Base-by-base conservation (phyloP, 2,329 filamentous ascomycete species). In the Hypoxylon sp. region DNA sequence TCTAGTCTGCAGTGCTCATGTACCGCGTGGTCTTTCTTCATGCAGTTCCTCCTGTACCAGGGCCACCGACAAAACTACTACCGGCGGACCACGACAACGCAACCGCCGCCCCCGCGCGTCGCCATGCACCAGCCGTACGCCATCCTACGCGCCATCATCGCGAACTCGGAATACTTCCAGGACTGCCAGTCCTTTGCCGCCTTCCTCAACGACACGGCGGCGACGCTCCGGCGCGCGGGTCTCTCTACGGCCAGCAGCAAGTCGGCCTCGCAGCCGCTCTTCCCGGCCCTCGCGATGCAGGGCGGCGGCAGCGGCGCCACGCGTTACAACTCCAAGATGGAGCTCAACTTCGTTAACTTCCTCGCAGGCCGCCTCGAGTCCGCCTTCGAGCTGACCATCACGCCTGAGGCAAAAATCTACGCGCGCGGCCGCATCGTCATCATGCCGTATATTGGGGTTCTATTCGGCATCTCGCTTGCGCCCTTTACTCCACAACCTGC, bases 41-140 rank as follows among this genome's bases (percentile, higher is more conserved):
- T 97, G 3, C 89, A 92, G 41, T 84, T 97, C 20, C 83, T 97
- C 1, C 86, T 98, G 6, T 87, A 86, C 50, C 89, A 94, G 67
- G 88, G 91, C 1, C 94, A 98, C 75, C 87, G 90, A 8, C 87
- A 91, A 73, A 93, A 90, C 68, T 86, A 92, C 63, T 81, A 87
- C 39, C 85, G 85, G 44, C 87, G 93, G 56, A 90, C 89, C 1
- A 85, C 89, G 28, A 81, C 88, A 41, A 68, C 79, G 32, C 73
- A 80, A 32, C 76, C 58, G 4, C 55, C 58, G 26, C 80, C 61
- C 68, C 82, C 65, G 71, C 79, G 70, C 76, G 78, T 51, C 70
- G 75, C 26, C 70, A 78, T 8, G 4, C 77, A 79, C 44, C 79
- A 80, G 34, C 76, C 81, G 1, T 83, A 85, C 69, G 76, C 78